Conservation (phyloP, 495 filamentous ascomycete genomes). For the Parathielavia appendiculata region DNA sequence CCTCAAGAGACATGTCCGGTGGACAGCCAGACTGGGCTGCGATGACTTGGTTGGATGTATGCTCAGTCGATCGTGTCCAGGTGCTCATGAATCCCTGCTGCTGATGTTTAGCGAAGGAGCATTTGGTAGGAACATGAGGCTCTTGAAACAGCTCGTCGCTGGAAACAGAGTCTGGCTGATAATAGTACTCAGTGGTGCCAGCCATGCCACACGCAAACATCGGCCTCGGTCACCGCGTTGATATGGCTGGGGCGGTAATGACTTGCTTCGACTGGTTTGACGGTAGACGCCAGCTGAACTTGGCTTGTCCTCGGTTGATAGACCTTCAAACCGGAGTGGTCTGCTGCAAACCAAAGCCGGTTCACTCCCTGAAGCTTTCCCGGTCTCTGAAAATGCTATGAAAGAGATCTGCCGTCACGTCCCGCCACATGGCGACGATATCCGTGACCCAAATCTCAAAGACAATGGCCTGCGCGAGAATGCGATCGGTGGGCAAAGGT, state of each 20-base stretch:
- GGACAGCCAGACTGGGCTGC: constrained; percentile 43
- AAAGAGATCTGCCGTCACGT: constrained; percentile 44
- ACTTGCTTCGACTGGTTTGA: constrained; percentile 16
- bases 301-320: neutral
- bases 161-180: neutral
- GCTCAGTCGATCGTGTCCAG: constrained; percentile 16
- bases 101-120: constrained; percentile 15
- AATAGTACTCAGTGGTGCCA: constrained; percentile 35
- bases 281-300: constrained; percentile 15
- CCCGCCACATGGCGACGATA: constrained; percentile 49
- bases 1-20: constrained; percentile 40
- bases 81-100: neutral
- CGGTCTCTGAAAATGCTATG: constrained; percentile 32
- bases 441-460: constrained; percentile 54
- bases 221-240: constrained; percentile 21
- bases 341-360: neutral
- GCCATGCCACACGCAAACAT: constrained; percentile 46
- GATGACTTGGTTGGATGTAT: constrained; percentile 44
- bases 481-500: constrained; percentile 48
- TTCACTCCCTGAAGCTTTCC: neutral
- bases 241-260: constrained; percentile 22
- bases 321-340: neutral
- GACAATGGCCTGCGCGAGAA: constrained; percentile 43
- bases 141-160: neutral
- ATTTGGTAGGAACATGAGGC: neutral